These are phyloP conservation scores for Scedosporium dehoogii DNA, from an alignment of 2,329 filamentous ascomycete genomes.

Conservation along the genomic window DNA sequence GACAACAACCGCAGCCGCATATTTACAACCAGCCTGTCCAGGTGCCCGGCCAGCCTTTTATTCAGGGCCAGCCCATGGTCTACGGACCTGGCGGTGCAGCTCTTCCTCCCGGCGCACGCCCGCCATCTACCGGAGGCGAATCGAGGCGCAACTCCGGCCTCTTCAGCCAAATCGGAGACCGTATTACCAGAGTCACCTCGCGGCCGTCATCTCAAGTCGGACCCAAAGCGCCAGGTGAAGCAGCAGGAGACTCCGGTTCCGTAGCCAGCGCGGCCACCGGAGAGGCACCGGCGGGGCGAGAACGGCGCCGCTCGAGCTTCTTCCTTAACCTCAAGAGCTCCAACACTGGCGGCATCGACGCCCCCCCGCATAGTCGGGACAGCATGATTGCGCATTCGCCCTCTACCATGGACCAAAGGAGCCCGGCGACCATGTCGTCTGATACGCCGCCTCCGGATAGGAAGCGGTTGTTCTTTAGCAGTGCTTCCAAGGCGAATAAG, in stretches of 20 bases:
- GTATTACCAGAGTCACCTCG: background rate
- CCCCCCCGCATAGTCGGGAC: background rate
- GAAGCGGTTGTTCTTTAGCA: constrained; percentile 29
- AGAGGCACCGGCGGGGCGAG: constrained; percentile 23
- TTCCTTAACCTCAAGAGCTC: constrained; percentile 20
- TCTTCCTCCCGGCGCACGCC: background rate
- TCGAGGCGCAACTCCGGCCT: constrained; percentile 2
- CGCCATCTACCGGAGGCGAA: background rate
- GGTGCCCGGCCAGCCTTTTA: background rate
- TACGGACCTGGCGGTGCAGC: background rate
- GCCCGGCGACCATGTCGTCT: constrained; percentile 8
- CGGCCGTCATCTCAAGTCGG: background rate
- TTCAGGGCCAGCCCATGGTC: background rate
- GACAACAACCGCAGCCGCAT: constrained; percentile 10
- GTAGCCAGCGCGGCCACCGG: constrained; percentile 30
- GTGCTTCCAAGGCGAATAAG: constrained; percentile 11
- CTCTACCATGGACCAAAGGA: background rate
- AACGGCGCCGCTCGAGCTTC: constrained; percentile 28
- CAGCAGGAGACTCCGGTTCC: constrained; percentile 26
- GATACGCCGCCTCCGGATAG: constrained; percentile 20
- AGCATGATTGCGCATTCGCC: constrained; percentile 1
- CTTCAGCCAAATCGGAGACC: constrained; percentile 4
- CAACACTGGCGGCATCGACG: background rate
- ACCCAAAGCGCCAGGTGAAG: background rate
- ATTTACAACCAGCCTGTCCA: background rate